Base-by-base conservation (phyloP, 2,329 filamentous ascomycete species). In the Apiospora aurea region DNA sequence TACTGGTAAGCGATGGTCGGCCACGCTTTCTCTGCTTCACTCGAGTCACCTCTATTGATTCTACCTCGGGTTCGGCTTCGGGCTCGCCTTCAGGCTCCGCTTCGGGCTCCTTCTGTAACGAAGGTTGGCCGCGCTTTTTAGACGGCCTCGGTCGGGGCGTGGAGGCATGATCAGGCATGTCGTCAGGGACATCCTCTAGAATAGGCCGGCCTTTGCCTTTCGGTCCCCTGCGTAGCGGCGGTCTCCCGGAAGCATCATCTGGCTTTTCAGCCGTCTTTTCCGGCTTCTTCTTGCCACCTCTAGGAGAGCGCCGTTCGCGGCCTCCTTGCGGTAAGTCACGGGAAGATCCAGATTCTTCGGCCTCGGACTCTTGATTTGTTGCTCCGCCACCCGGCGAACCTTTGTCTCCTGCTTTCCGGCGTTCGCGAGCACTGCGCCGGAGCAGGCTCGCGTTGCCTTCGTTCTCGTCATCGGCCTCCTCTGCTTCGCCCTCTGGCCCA, bases 381-480 rank as follows among this genome's bases (percentile, higher is more conserved):
- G 51, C 47, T 11, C 38, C 69, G 11, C n/a, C 43, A 26, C n/a
- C 29, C n/a, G 61, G 70, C 46, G 29, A 38, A 41, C 26, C 49
- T n/a, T 71, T 71, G 38, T 46, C 71, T 34, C 49, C 67, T 16
- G 21, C n/a, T 26, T n/a, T 71, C 14, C 53, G 61, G 51, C 26
- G 69, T 3, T 71, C 72, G 38, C 70, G 43, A 11, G 41, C 70
- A 51, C 67, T 70, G n/a, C 72, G 41, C 4, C 70, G 43, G 14
- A 72, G 41, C 18, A 73, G 43, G 51, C 70, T 73, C 16, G 72
- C 72, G 67, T 73, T 49, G 44, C 61, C 69, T 67, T 80, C 78
- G n/a, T 79, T 75, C 67, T 80, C 79, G 44, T 79, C 77, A 44
- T 80, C 79, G 24, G 78, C 77, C 64, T 80, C 77, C 29, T 79